Percentiles rank a stretch among this genome's conserved stretches.
These are phyloP conservation scores for Hanseniaspora occidentalis DNA, from an alignment of 805 yeast genomes.

Conservation along the genomic window DNA sequence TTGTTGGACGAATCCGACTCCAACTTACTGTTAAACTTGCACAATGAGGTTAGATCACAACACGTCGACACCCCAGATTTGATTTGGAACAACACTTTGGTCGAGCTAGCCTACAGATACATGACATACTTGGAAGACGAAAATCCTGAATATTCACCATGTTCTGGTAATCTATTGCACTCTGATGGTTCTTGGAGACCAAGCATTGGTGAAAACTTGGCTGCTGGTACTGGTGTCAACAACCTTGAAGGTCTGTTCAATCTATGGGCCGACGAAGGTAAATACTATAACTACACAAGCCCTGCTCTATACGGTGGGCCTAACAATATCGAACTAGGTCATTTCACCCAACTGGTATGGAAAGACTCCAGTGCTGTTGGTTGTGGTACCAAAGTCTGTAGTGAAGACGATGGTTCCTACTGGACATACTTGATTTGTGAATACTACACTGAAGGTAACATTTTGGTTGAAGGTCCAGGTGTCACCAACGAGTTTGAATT, in stretches of 20 bases:
- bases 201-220: conserved; percentile 63
- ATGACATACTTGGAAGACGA: conserved; percentile 30
- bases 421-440: conserved; percentile 60
- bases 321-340: conserved; percentile 41
- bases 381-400: conserved; percentile 34
- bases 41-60: conserved; percentile 36
- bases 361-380: conserved; percentile 46
- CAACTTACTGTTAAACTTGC: conserved; percentile 29
- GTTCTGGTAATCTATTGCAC: conserved; percentile 50
- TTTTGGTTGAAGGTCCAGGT: conserved; percentile 13
- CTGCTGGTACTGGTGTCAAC: conserved; percentile 40
- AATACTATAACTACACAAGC: conserved; percentile 36
- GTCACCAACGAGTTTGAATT: conserved; percentile 25
- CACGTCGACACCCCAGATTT: conserved; percentile 32
- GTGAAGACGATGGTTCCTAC: conserved; percentile 9
- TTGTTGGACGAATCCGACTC: conserved; percentile 4
- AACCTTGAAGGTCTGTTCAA: conserved; percentile 39
- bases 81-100: conserved; percentile 36
- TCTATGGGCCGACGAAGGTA: conserved; percentile 64
- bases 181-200: conserved; percentile 27
- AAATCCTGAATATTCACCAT: conserved; percentile 32
- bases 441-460: conserved; percentile 44
- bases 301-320: conserved; percentile 31
- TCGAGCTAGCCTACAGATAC: conserved; percentile 37
- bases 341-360: conserved; percentile 74